Evolutionary conservation across 1,139 yeast species (phyloP), one percentile per base, ranked within the genome.

Genomic region (Protomyces lactucae-debilis): DNA sequence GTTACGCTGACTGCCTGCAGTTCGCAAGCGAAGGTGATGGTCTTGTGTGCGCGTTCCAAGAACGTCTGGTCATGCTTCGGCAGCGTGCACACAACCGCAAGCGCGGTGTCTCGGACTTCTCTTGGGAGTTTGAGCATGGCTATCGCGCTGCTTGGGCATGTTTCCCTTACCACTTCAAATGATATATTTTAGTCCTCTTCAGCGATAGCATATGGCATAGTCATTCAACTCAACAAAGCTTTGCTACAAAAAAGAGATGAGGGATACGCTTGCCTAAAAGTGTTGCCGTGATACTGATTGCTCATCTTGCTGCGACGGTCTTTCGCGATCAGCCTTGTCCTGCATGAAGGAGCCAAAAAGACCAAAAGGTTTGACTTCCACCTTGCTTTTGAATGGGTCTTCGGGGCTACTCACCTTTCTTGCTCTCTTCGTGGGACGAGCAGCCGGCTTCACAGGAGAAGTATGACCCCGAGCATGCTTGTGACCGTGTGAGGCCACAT

Each of bases 71-170:
- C 4, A 71, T 74, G 28, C 76, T 82, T 21, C 78, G 90, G 65
- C 73, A 81, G 52, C 73, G 72, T 6, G 88, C 88, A 70, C 95
- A 90, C 74, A 72, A 83, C 35, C 70, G 76, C 6, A 76, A 76
- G 12, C 80, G 82, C 66, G 95, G 95, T 2, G 70, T 76, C 2
- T 82, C 86, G 70, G 77, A 78, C 64, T 80, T 77, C 72, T 68
- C 84, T 64, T 92, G 97, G 97, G 96, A 88, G 74, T 92, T 89
- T 87, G 88, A 85, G 43, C 93, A 87, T 69, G 97, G 96, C 0
- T 91, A 43, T 3, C 48, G 48, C 12, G 48, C 48, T 6, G 48
- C 48, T 10, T 43, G 48, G 48, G 48, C 48, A 16, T 43, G 48
- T 21, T 43, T 43, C 25, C 48, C 48, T 1, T 43, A 43, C 48